Evolutionary conservation across 805 yeast genomes (phyloP).

Genomic region (Scheffersomyces coipomensis): DNA sequence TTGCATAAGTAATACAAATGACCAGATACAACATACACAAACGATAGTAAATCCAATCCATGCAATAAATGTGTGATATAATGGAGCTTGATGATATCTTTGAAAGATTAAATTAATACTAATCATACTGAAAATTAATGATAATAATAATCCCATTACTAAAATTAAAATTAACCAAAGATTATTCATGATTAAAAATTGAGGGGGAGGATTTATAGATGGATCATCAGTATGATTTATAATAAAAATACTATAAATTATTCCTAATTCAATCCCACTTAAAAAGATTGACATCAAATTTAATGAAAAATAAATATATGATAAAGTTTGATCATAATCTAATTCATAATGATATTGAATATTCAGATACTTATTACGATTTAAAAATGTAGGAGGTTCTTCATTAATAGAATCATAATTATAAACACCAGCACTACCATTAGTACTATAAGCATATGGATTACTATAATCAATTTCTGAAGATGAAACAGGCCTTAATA

Average conservation of each 20-base stretch:
- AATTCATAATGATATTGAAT: conserved; percentile 22
- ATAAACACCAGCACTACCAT: background rate
- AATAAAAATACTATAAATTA: conserved; percentile 27
- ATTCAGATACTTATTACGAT: conserved; percentile 16
- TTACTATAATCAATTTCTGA: background rate
- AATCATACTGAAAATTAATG: conserved; percentile 31
- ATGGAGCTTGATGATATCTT: conserved; percentile 27
- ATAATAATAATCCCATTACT: conserved; percentile 28
- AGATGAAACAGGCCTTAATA: background rate
- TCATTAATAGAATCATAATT: conserved; percentile 35
- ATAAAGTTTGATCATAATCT: conserved; percentile 35
- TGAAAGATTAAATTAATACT: conserved; percentile 33
- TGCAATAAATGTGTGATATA: conserved; percentile 13
- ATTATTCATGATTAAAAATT: conserved; percentile 27
- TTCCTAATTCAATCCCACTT: conserved; percentile 39
- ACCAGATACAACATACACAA: conserved; percentile 13
- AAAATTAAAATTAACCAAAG: conserved; percentile 30
- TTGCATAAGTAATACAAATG: conserved; percentile 5
- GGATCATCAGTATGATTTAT: conserved; percentile 11
- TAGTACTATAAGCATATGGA: background rate
- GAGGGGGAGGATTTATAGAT: conserved; percentile 13
- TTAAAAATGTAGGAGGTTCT: conserved; percentile 22
- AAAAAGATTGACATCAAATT: conserved; percentile 34
- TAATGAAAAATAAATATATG: conserved; percentile 35
- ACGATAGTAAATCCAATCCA: conserved; percentile 14